Conservation (phyloP, 495 filamentous ascomycete species). For the Sphaerosporella brunnea region DNA sequence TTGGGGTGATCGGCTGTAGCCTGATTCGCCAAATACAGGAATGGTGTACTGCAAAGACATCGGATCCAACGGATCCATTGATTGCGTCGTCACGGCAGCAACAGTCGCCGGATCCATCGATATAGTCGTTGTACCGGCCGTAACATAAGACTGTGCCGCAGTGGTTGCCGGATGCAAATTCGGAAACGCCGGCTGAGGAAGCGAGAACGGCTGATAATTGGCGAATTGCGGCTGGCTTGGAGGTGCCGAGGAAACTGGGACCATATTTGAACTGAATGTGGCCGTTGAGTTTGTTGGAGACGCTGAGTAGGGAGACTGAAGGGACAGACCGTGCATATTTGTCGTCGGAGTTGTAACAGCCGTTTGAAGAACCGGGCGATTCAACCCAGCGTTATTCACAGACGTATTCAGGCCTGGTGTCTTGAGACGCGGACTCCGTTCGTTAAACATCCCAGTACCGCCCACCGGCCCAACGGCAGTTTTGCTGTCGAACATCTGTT, state of each 20-base stretch:
- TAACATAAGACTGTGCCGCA: constrained; percentile 27
- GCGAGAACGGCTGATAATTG: constrained; percentile 34
- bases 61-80: constrained; percentile 51
- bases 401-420: neutral
- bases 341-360: constrained; percentile 18
- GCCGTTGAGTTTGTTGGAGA: constrained; percentile 7
- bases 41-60: constrained; percentile 51
- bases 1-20: constrained; percentile 63
- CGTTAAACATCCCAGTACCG: neutral
- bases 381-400: constrained; percentile 8
- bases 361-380: constrained; percentile 22
- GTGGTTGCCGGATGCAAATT: constrained; percentile 29
- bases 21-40: constrained; percentile 69
- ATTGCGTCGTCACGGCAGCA: constrained; percentile 27
- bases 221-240: constrained; percentile 28
- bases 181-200: constrained; percentile 38
- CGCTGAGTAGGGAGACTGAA: constrained; percentile 24
- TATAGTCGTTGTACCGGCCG: constrained; percentile 29
- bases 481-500: neutral
- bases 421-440: constrained; percentile 1
- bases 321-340: constrained; percentile 14
- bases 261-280: constrained; percentile 1
- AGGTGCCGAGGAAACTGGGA: neutral
- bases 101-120: constrained; percentile 27
- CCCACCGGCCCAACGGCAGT: neutral